Base-by-base conservation (phyloP, 2,329 filamentous ascomycete genomes). In the Aplosporella prunicola region DNA sequence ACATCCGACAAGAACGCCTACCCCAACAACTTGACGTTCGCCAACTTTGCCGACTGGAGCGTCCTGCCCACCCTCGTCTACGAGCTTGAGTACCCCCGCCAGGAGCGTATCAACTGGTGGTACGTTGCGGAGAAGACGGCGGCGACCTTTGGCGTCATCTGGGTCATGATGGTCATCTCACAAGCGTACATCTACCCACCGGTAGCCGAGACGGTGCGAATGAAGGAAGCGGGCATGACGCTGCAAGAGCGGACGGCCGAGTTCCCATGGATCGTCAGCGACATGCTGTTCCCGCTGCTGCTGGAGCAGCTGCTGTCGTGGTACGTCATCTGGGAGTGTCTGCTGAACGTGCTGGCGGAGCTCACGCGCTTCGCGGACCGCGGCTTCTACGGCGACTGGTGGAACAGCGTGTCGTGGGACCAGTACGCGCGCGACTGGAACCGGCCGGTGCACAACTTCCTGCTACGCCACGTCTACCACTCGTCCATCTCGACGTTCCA, bases 361-460 rank as follows among this genome's bases (percentile, higher is more conserved):
- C 55, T 88, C 39, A 87, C 82, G 0, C 68, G 69, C 44, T 89
- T 88, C 54, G 82, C 82, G 4, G 83, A 88, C 53, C 74, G 82
- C 31, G 79, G 76, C 43, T 87, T 87, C 57, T 66, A 67, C 43
- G 61, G 66, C 43, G 61, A 66, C 46, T 68, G 68, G 68, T 71
- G 69, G 70, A 69, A 71, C 44, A 54, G 52, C n/a, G 57, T 69
- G 11, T 64, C 64, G 0, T 85, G 78, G 74, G 81, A 87, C 49
- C 78, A 86, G 52, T 89, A 83, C 49, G 82, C 82, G 4, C 69
- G 82, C 25, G 80, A 86, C 53, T 88, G 83, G 83, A 88, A 88
- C 53, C 64, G 76, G n/a, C 82, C 82, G 0, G 82, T 88, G 4
- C 82, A 87, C 52, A 78, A 80, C 49, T 88, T 88, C 56, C 63